A percentile compares a stretch with the other conserved stretches of the same genome.
These are phyloP conservation scores for Trichoderma oligosporum DNA, from an alignment of 2,329 filamentous ascomycete species.

Conservation along the genomic window DNA sequence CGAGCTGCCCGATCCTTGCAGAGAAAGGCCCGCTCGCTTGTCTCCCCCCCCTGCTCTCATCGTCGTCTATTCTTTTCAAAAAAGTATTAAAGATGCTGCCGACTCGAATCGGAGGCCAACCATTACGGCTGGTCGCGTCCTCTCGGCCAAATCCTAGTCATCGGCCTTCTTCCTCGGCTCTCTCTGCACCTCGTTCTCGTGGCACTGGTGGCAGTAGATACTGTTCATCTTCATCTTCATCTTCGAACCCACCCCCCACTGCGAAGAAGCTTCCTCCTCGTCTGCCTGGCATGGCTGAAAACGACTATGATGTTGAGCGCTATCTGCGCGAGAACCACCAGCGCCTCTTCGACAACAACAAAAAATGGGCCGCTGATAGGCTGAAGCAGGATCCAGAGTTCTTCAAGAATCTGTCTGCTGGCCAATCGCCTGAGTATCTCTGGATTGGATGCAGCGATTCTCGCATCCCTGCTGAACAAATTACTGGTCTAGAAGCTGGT, in stretches of 20 bases:
- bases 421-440: conserved; percentile 67
- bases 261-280: conserved; percentile 4
- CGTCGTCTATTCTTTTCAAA: background rate
- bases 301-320: conserved; percentile 40
- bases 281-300: conserved; percentile 17
- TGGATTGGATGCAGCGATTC: conserved; percentile 93
- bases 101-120: conserved; percentile 12
- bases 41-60: background rate
- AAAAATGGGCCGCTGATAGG: conserved; percentile 61
- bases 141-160: background rate
- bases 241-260: background rate
- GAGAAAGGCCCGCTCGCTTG: background rate
- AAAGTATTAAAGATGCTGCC: conserved; percentile 17
- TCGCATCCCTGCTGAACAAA: conserved; percentile 84
- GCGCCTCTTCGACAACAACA: conserved; percentile 66
- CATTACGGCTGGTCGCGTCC: conserved; percentile 13
- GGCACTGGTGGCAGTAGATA: background rate
- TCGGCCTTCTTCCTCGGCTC: background rate
- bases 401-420: conserved; percentile 60
- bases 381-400: conserved; percentile 56
- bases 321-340: conserved; percentile 64
- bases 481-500: conserved; percentile 78
- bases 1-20: no score
- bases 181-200: background rate
- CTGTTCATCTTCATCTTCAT: conserved; percentile 2